A percentile compares a stretch with the other conserved stretches of the same genome.
Conservation (phyloP, 768 basidiomycete genomes). For the Daedaleopsis nitida region DNA sequence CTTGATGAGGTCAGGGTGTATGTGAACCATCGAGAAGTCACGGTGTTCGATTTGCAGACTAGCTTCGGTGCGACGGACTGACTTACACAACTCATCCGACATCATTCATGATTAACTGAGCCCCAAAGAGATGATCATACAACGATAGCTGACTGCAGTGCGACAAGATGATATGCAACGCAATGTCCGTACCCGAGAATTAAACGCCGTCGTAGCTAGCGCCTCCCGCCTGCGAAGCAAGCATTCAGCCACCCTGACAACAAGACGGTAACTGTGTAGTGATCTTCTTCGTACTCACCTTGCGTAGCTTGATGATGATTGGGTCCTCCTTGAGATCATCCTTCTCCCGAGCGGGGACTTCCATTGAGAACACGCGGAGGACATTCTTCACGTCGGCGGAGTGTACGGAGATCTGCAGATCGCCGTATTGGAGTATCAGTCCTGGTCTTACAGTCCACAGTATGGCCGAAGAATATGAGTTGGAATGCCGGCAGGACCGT, state of each 20-base stretch:
- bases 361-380: slow-evolving; percentile 79
- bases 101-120: background rate
- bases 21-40: too few relatives aligned
- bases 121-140: slow-evolving; percentile 10
- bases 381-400: slow-evolving; percentile 83
- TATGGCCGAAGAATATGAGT: slow-evolving; percentile 23
- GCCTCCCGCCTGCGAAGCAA: slow-evolving; percentile 66
- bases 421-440: background rate
- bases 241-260: slow-evolving; percentile 6
- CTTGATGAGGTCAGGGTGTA: too few relatives aligned
- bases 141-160: slow-evolving; percentile 14
- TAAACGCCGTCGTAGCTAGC: slow-evolving; percentile 88
- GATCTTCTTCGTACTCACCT: slow-evolving; percentile 48
- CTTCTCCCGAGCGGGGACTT: slow-evolving; percentile 81
- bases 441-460: background rate
- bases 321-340: slow-evolving; percentile 88
- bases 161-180: background rate
- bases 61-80: too few relatives aligned
- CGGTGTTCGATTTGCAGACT: too few relatives aligned
- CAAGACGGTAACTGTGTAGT: slow-evolving; percentile 10
- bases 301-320: slow-evolving; percentile 78
- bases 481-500: background rate
- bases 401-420: slow-evolving; percentile 84
- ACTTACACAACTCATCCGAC: too few relatives aligned
- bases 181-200: slow-evolving; percentile 16